Evolutionary conservation across 2,329 filamentous ascomycete genomes (phyloP), one percentile per base, ranked within the genome.

Genomic region (Colletotrichum trifolii): DNA sequence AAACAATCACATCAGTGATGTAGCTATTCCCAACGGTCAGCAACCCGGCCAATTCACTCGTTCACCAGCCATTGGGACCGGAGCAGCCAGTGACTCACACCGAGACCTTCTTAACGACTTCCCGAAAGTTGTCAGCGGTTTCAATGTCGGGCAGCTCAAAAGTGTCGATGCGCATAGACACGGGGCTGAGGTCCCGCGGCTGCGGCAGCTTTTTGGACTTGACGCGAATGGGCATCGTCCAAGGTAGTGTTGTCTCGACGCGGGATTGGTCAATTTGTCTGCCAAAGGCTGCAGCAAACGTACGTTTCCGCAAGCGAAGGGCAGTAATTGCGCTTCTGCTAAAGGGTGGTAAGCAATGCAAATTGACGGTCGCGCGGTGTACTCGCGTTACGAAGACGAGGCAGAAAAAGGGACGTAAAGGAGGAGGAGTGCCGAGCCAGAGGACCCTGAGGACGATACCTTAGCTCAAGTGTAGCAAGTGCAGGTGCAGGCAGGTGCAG

Each of bases 71-170:
- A 42, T 11, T 4, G 47, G 42, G 58, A 13, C 17, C 10, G 40
- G 49, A 47, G 34, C 56, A 59, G 12, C 33, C 45, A 34, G 17
- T 11, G 39, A 71, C 83, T 66, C 75, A 90, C 87, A 82, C 73
- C 2, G 89, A 89, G 40, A 93, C 80, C 78, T 91, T 90, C 78
- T 88, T 87, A 60, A 91, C 85, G 15, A 92, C 81, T 12, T 83
- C 81, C 49, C 88, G 86, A 72, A 92, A 91, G 33, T 79, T 76
- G 71, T 92, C 89, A 33, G 84, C 78, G 13, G 83, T 77, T 8
- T 73, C 75, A 70, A 92, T 89, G 45, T 84, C 77, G 15, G 89
- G 89, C 39, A 90, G 77, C 10, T 79, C 73, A 4, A 69, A 52
- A 25, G 76, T 73, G 53, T 78, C 77, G 66, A 70, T 66, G 47